Conservation (phyloP, 129 eudicot species). For the Ambrosia trifida region DNA sequence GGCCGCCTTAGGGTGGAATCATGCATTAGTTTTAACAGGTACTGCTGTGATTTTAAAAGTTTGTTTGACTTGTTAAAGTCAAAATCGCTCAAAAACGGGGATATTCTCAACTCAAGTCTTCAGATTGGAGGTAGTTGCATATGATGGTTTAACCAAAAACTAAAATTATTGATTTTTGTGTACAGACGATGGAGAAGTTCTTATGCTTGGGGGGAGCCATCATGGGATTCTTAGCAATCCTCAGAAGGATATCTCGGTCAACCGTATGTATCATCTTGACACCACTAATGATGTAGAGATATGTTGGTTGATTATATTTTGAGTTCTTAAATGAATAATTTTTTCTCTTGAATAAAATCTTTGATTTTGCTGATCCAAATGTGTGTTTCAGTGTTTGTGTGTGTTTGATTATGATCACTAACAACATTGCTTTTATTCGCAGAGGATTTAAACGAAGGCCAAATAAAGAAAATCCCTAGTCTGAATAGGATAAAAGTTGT, state of each 20-base stretch:
- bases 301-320: background rate
- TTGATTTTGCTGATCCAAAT: background rate
- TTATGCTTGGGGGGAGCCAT: constrained; percentile 69
- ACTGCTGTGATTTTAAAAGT: background rate
- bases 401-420: background rate
- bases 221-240: constrained; percentile 58
- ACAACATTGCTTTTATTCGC: constrained; percentile 11
- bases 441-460: constrained; percentile 40
- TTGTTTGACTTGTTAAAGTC: background rate
- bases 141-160: background rate
- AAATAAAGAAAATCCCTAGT: constrained; percentile 34
- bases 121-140: background rate
- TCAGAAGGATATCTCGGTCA: constrained; percentile 28
- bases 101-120: background rate
- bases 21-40: constrained; percentile 50
- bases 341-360: background rate
- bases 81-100: background rate
- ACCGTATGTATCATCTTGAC: constrained; percentile 23
- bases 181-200: constrained; percentile 59
- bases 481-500: constrained; percentile 43
- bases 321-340: background rate
- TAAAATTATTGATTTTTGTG: constrained; percentile 4
- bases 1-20: constrained; percentile 89
- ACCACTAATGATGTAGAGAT: background rate
- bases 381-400: background rate